Base-by-base conservation (phyloP, 441 rosid genomes). In the Euphorbia celastroides region DNA sequence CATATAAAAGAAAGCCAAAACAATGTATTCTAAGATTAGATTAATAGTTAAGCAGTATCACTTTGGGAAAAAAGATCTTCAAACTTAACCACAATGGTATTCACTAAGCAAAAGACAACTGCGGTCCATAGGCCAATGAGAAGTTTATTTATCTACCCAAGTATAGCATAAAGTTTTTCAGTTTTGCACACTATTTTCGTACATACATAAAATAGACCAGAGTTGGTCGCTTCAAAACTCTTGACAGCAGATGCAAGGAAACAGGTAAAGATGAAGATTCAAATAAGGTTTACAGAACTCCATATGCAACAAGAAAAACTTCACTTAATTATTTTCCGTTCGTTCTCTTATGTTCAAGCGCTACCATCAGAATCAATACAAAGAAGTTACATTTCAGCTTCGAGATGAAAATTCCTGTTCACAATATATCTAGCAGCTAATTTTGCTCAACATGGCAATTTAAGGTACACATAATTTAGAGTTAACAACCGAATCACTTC, bases 1-100 rank as follows among this genome's bases (percentile, higher is more conserved):
- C 69, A 55, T 19, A 59, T 46, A 46, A 27, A 60, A 66, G 42
- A 74, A 62, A 65, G 28, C 57, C 78, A 68, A 34, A 51, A 31
- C 48, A 59, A 60, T 3, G 5, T 7, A 31, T 1, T 38, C 17
- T 26, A 58, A 66, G 51, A 51, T 31, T 23, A 28, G 23, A 25
- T 9, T 1, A 26, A 1, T 19, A 14, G 63, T 17, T 14, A 54
- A 60, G n/a, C 67, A 67, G 0, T 16, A 42, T 34, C 54, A 57
- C 14, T 6, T 16, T n/a, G 13, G 11, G 7, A 20, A 1, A 30
- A 16, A 31, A 54, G 60, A 22, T 26, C 60, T 57, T 17, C 23
- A 20, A 59, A 12, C 50, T 32, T 46, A 51, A 52, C 26, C 48
- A 65, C 3, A 4, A 27, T 27, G 12, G 27, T 46, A 62, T 25